Evolutionary conservation across 179 eudicot genomes (phyloP).

Genomic region (Silene vulgaris): DNA sequence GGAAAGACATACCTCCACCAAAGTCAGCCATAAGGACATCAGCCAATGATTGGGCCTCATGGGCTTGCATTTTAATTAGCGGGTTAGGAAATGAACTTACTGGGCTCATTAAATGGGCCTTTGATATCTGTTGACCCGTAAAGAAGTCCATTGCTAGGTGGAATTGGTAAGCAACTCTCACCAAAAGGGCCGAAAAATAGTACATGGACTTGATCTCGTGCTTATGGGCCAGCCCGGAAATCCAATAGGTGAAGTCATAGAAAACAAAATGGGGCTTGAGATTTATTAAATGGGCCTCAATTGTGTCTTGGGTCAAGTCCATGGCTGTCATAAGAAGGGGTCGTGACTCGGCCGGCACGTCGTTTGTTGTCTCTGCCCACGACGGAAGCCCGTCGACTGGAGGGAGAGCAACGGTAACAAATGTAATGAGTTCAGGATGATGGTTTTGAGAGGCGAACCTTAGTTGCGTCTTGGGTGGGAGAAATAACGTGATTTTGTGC

Average conservation of each 20-base stretch:
- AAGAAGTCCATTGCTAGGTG: no score
- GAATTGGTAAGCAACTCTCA: no score
- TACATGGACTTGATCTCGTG: slow-evolving; percentile 16
- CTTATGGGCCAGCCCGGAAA: slow-evolving; percentile 23
- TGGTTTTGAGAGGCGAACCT: background rate
- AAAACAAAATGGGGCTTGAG: slow-evolving; percentile 28
- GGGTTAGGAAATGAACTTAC: no score
- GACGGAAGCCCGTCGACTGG: slow-evolving; percentile 28
- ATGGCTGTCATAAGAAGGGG: slow-evolving; percentile 32
- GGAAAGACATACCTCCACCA: slow-evolving; percentile 13
- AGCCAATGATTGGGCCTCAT: no score
- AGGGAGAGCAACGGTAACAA: slow-evolving; percentile 34
- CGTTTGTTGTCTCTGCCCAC: slow-evolving; percentile 27
- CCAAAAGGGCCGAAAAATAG: background rate
- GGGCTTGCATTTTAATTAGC: no score
- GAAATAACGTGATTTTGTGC: background rate
- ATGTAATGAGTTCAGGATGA: slow-evolving; percentile 28
- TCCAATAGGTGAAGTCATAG: slow-evolving; percentile 32
- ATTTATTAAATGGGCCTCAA: slow-evolving; percentile 21
- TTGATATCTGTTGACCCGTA: no score
- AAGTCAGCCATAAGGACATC: background rate
- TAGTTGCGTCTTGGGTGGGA: background rate
- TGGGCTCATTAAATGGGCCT: no score
- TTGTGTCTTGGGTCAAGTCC: slow-evolving; percentile 23
- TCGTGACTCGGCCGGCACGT: slow-evolving; percentile 17